Evolutionary conservation across 345 rosid species (phyloP), one percentile per base, ranked within the genome.

Genomic region (Aethionema arabicum): DNA sequence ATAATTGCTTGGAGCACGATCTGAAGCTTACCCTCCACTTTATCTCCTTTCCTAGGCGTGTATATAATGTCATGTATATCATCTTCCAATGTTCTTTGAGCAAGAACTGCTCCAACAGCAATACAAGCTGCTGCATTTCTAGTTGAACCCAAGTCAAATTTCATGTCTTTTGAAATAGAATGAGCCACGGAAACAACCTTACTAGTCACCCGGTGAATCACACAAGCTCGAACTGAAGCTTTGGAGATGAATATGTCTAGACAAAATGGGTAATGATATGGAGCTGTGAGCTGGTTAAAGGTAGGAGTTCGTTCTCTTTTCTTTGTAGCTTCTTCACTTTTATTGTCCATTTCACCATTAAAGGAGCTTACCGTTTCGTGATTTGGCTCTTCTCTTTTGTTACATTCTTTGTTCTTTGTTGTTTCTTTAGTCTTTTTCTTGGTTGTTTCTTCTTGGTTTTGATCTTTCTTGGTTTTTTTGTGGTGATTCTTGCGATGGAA

Each of bases 181-280:
- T 93, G 95, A 29, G 90, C 96, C 61, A 85, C 88, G 15, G 78
- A 82, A 7, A 90, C 97, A 48, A 93, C 99, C 53, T 84, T 93
- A 73, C 97, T 85, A 8, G 90, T 87, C 12, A 78, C 95, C 51
- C 95, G 70, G 68, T 90, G 99, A 63, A 90, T 48, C 49, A 93
- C 77, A 53, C 90, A 93, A 32, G 96, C 95, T 15, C 96, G 81
- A 11, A 85, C 83, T 0, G 99, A 93, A 21, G 87, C 92, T 48
- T 85, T 90, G 0, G 95, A 87, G 75, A 84, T 78, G 74, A 61
- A 87, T 5, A 90, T 83, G 67, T 93, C 97, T 40, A 90, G 74
- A 76, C 90, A 93, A 59, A 93, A 90, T 0, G 96, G 99, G 60
- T 90, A 79, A 54, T 90, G 96, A 78, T 72, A 90, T 49, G 95